Evolutionary conservation across 768 basidiomycete species (phyloP).

Genomic region (Coprinellus aureogranulatus): DNA sequence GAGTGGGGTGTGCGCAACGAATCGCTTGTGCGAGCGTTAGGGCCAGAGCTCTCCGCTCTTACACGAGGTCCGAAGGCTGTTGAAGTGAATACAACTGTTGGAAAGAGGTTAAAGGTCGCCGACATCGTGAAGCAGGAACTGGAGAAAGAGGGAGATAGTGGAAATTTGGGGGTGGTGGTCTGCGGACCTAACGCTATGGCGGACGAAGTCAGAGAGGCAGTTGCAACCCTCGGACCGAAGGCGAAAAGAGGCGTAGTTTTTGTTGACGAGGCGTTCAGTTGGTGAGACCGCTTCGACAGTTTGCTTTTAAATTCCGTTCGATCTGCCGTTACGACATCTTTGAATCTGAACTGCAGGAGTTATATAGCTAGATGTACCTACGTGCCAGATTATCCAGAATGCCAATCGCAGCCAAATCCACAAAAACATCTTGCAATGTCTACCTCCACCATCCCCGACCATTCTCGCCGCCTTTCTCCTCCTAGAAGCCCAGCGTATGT

Average conservation of each 20-base stretch:
- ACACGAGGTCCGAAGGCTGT: not conserved
- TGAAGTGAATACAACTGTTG: not conserved
- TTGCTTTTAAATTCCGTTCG: no score
- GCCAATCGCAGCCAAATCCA: no score
- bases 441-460: no score
- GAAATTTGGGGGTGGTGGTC: slow-evolving; percentile 7
- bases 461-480: no score
- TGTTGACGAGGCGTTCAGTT: slow-evolving; percentile 11
- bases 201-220: slow-evolving; percentile 3
- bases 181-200: slow-evolving; percentile 13
- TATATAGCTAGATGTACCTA: no score
- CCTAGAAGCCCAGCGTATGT: no score
- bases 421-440: no score
- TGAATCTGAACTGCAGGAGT: no score
- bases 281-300: not conserved
- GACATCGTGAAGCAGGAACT: slow-evolving; percentile 6
- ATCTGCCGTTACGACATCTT: no score
- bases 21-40: slow-evolving; percentile 2
- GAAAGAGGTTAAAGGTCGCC: slow-evolving; percentile 4
- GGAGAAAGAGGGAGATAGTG: not conserved
- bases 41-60: not conserved
- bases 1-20: slow-evolving; percentile 7
- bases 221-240: slow-evolving; percentile 7
- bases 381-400: no score
- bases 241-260: slow-evolving; percentile 10